Evolutionary conservation across 2,329 filamentous ascomycete species (phyloP).

Genomic region (Pezicula carpinea): DNA sequence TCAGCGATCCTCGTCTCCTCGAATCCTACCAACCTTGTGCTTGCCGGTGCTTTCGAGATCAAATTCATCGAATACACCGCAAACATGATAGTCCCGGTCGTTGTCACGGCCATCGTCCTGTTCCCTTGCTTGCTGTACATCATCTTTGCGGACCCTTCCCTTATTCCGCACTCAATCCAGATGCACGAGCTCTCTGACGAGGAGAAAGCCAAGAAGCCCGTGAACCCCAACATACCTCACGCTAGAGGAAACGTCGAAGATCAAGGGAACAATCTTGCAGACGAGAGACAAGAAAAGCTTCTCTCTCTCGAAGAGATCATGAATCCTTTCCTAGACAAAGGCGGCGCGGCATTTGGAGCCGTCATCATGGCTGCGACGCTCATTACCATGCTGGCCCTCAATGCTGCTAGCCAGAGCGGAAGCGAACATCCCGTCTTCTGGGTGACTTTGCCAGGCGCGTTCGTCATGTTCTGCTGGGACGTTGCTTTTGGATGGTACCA

Average conservation of each 20-base stretch:
- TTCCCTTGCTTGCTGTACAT: slow-evolving; percentile 68
- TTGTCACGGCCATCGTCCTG: slow-evolving; percentile 61
- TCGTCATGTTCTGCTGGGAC: slow-evolving; percentile 67
- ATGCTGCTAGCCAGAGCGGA: slow-evolving; percentile 50
- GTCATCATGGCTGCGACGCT: slow-evolving; percentile 64
- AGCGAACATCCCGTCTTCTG: slow-evolving; percentile 58
- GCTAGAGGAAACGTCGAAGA: slow-evolving; percentile 51
- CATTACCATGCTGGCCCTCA: slow-evolving; percentile 60
- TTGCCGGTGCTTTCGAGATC: slow-evolving; percentile 68
- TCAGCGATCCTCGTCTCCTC: slow-evolving; percentile 74
- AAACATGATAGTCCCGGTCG: slow-evolving; percentile 71
- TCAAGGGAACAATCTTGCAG: slow-evolving; percentile 39
- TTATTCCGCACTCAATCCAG: slow-evolving; percentile 62
- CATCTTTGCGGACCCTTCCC: slow-evolving; percentile 57
- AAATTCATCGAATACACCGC: slow-evolving; percentile 70
- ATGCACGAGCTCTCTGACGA: slow-evolving; percentile 64
- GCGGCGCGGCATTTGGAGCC: slow-evolving; percentile 59
- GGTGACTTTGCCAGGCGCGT: slow-evolving; percentile 64
- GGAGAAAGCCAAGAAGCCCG: slow-evolving; percentile 47
- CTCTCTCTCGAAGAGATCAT: slow-evolving; percentile 68
- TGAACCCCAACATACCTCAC: slow-evolving; percentile 70
- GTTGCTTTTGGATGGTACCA: slow-evolving; percentile 58
- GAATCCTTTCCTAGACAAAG: slow-evolving; percentile 68
- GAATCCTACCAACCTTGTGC: slow-evolving; percentile 71
- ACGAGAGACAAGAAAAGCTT: slow-evolving; percentile 47